phyloP scores from a whole-genome alignment of 2,329 filamentous ascomycete species.

The Pezicula carpinea region DNA sequence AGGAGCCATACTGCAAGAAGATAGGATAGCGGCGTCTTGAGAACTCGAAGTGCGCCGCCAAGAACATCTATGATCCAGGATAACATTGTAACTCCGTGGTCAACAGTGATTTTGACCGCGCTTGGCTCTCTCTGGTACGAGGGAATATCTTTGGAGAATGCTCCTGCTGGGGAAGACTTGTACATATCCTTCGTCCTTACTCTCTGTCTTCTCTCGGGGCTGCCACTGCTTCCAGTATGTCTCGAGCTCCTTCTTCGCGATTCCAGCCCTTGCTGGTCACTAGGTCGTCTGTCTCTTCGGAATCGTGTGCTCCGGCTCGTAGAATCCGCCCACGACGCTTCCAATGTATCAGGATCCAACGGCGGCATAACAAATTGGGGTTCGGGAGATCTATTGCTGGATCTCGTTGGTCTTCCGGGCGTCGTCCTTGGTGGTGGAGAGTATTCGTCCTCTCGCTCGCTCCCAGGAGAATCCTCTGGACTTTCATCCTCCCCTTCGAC shows the following conservation, averaged over 20 bases:
- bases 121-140: neutral
- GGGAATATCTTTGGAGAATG: neutral
- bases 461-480: slow-evolving; percentile 15
- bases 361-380: slow-evolving; percentile 30
- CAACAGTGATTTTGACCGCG: slow-evolving; percentile 11
- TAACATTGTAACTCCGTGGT: slow-evolving; percentile 20
- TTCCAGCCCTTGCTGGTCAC: slow-evolving; percentile 12
- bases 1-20: slow-evolving; percentile 57
- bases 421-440: slow-evolving; percentile 8
- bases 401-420: slow-evolving; percentile 16
- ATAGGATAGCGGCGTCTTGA: slow-evolving; percentile 61
- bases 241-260: slow-evolving; percentile 15
- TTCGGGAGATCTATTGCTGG: slow-evolving; percentile 22
- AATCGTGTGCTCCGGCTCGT: slow-evolving; percentile 14
- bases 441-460: slow-evolving; percentile 12
- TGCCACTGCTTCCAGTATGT: slow-evolving; percentile 12
- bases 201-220: slow-evolving; percentile 17
- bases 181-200: slow-evolving; percentile 2
- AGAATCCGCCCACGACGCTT: slow-evolving; percentile 23
- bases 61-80: slow-evolving; percentile 52
- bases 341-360: slow-evolving; percentile 23
- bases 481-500: slow-evolving; percentile 23
- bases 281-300: slow-evolving; percentile 8
- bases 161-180: neutral
- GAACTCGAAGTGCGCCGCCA: slow-evolving; percentile 52